A percentile compares a stretch with the other conserved stretches of the same genome.
phyloP scores from a whole-genome alignment of 2,329 filamentous ascomycete genomes.

The Albifimbria verrucaria region DNA sequence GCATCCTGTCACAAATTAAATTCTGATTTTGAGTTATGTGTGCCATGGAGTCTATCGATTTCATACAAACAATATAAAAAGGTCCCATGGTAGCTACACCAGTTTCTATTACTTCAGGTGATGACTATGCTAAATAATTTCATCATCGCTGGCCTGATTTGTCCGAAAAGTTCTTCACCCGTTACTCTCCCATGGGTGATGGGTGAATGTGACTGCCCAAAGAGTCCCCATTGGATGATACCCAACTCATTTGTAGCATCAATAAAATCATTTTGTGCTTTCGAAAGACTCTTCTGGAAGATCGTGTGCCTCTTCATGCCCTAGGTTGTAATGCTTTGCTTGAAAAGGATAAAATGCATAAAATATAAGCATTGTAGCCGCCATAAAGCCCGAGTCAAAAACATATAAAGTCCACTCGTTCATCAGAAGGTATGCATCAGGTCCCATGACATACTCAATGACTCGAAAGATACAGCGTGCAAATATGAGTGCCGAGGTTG shows the following conservation, averaged over 20 bases:
- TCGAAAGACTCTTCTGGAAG: background rate
- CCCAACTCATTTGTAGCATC: background rate
- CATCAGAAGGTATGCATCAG: background rate
- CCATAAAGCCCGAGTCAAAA: background rate
- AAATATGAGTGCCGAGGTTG: background rate
- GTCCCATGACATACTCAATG: background rate
- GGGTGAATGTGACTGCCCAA: too few species aligned
- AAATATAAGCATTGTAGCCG: background rate
- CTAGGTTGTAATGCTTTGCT: background rate
- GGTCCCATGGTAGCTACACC: too few species aligned
- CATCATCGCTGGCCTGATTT: too few species aligned
- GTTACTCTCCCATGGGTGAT: too few species aligned
- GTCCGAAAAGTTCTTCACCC: too few species aligned
- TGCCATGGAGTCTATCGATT: too few species aligned
- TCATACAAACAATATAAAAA: too few species aligned
- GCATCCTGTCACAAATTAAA: too few species aligned
- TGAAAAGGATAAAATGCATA: background rate
- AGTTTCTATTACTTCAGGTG: too few species aligned
- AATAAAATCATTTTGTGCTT: background rate
- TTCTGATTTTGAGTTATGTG: too few species aligned
- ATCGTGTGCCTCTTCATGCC: background rate
- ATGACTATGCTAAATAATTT: too few species aligned
- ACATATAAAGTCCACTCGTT: background rate
- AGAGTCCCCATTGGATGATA: too few species aligned
- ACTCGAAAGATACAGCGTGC: background rate